phyloP scores from a whole-genome alignment of 306 rosid species.

The Begonia masoniana region DNA sequence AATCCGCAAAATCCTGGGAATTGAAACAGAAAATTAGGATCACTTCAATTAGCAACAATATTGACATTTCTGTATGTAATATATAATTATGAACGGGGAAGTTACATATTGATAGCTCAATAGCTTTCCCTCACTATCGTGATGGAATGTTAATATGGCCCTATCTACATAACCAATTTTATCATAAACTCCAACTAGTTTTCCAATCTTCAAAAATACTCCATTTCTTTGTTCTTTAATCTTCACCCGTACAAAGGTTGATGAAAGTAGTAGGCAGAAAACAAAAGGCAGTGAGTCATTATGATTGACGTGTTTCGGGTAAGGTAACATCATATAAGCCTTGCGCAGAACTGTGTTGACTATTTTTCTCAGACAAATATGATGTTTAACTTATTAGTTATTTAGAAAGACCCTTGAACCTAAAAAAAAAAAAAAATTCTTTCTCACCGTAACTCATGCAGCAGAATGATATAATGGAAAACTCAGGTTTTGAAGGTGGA shows the following conservation, averaged over 20 bases:
- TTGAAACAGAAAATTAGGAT: background rate
- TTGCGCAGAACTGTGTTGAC: too few species aligned
- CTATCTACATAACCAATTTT: too few species aligned
- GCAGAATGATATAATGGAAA: background rate
- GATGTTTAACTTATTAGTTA: background rate
- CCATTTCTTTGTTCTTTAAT: too few species aligned
- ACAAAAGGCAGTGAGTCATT: background rate
- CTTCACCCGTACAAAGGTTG: too few species aligned
- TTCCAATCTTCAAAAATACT: too few species aligned
- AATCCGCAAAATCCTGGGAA: background rate
- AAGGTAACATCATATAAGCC: background rate
- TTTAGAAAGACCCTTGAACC: background rate
- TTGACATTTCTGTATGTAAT: background rate
- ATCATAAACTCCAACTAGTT: too few species aligned
- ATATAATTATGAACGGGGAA: too few species aligned
- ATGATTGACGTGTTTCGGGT: background rate
- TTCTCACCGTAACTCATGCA: constrained; percentile 15
- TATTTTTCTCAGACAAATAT: background rate
- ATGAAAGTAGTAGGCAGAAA: too few species aligned
- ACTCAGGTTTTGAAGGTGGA: constrained; percentile 6
- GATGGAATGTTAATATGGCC: too few species aligned
- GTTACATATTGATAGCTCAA: too few species aligned
- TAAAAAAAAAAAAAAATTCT: background rate
- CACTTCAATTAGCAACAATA: background rate
- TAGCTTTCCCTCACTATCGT: too few species aligned